Evolutionary conservation across 163 green algal genomes (phyloP), one percentile per base, ranked within the genome.

Genomic region (Coccomyxa subellipsoidea): DNA sequence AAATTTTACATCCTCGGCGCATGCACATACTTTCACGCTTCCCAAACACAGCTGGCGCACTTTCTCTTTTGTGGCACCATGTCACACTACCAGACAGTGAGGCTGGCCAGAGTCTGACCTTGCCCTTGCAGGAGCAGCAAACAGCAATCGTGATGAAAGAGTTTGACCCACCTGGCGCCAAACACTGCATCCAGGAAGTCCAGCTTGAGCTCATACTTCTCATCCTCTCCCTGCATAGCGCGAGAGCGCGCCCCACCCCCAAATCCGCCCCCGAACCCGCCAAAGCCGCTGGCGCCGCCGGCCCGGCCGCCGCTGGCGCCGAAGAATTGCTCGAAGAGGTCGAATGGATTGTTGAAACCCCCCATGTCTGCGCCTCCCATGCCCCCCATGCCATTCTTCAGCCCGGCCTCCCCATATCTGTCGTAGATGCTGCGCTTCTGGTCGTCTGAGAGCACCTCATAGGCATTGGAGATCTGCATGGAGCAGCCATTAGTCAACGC

Each of bases 261-360:
- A 84, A 92, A 92, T 73, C 91, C 90, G 31, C 53, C 80, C 34
- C 32, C 39, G 40, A 78, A 78, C 37, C 69, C 80, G 53, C 40
- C 53, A 27, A 59, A 40, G 8, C 32, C 86, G 36, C 83, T 84
- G 36, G 91, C 86, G 38, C 87, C 86, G 38, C 87, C 94, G 83
- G 18, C 34, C 29, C 73, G 54, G 8, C 32, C 86, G 36, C 83
- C 85, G 36, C 91, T 85, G 47, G 88, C 92, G 36, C 96, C 94
- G 82, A 99, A 99, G 88, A 99, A 99, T 8, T 88, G 92, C 90
- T 99, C 96, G 85, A 99, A 99, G 39, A 99, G 88, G 86, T 99
- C 96, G 82, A 99, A 98, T 23, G 97, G 96, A 88, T 98, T 99
- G 87, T 77, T 91, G 85, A 97, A 98, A 53, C 95, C 80, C 35